A percentile compares a stretch with the other conserved stretches of the same genome.
Conservation (phyloP, 495 filamentous ascomycete genomes). For the Penicillium samsonianum region DNA sequence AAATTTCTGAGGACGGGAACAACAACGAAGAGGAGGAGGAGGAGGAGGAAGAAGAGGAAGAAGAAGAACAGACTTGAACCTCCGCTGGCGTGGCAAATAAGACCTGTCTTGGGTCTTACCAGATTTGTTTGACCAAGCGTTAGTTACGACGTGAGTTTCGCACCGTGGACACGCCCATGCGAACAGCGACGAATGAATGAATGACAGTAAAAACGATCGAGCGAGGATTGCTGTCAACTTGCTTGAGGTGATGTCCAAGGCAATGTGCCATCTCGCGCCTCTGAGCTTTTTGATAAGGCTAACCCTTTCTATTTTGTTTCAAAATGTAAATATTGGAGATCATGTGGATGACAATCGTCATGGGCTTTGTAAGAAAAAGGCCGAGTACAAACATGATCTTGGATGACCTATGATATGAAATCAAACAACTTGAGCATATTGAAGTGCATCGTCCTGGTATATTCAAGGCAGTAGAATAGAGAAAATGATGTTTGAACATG, state of each 20-base stretch:
- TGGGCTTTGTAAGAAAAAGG: no score
- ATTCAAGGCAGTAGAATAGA: neutral
- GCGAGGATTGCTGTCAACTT: neutral
- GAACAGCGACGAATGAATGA: neutral
- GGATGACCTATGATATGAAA: neutral
- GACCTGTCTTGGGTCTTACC: neutral
- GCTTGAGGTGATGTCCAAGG: neutral
- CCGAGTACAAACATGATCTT: neutral
- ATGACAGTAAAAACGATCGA: neutral
- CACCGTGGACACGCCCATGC: neutral
- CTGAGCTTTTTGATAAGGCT: neutral
- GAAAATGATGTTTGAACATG: neutral
- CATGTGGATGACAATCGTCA: neutral
- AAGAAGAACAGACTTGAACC: neutral
- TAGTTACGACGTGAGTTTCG: neutral
- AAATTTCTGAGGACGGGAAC: neutral
- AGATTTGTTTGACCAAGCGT: neutral
- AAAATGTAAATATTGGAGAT: neutral
- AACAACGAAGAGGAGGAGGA: neutral
- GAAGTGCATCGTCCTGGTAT: neutral
- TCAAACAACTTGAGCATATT: neutral
- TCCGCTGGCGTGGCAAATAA: neutral
- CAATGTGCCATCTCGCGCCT: neutral
- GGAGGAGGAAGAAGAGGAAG: conserved; percentile 9
- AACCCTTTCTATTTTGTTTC: neutral